phyloP scores from a whole-genome alignment of 164 flowering plant species.

The Nelumbo lutea region DNA sequence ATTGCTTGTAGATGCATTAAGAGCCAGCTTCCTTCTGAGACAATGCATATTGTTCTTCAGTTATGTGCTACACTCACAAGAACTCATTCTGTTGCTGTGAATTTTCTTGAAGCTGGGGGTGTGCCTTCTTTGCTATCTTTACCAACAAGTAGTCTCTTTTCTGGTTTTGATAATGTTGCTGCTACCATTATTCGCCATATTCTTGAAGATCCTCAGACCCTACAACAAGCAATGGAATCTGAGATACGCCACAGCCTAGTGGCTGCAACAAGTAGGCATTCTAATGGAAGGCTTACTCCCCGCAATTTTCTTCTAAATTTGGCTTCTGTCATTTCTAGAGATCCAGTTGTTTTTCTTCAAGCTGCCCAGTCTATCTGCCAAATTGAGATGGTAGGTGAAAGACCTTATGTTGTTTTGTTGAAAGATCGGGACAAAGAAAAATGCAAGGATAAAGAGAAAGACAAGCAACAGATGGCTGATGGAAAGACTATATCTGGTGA shows the following conservation, averaged over 20 bases:
- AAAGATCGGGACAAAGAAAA: slow-evolving; percentile 75
- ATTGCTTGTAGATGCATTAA: slow-evolving; percentile 73
- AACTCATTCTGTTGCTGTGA: slow-evolving; percentile 70
- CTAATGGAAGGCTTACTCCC: slow-evolving; percentile 80
- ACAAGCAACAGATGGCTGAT: slow-evolving; percentile 36
- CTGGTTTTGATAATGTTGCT: slow-evolving; percentile 90
- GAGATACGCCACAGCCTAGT: slow-evolving; percentile 77
- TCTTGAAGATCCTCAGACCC: slow-evolving; percentile 96
- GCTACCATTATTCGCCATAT: slow-evolving; percentile 86
- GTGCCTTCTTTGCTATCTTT: slow-evolving; percentile 68
- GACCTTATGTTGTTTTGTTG: slow-evolving; percentile 53
- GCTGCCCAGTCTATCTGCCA: slow-evolving; percentile 70
- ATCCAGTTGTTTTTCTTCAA: slow-evolving; percentile 63
- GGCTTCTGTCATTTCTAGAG: slow-evolving; percentile 64
- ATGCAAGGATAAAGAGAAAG: slow-evolving; percentile 42
- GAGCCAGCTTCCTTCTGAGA: slow-evolving; percentile 79
- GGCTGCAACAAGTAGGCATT: slow-evolving; percentile 64
- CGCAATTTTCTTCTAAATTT: slow-evolving; percentile 72
- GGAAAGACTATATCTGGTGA: slow-evolving; percentile 42
- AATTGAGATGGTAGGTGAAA: slow-evolving; percentile 73
- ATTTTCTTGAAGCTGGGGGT: slow-evolving; percentile 82
- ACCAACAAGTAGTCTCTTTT: slow-evolving; percentile 82
- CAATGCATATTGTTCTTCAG: slow-evolving; percentile 87
- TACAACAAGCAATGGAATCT: slow-evolving; percentile 98
- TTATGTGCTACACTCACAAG: slow-evolving; percentile 81